Evolutionary conservation across 2,329 filamentous ascomycete genomes (phyloP), one percentile per base, ranked within the genome.

Genomic region (Penicillium paneum): DNA sequence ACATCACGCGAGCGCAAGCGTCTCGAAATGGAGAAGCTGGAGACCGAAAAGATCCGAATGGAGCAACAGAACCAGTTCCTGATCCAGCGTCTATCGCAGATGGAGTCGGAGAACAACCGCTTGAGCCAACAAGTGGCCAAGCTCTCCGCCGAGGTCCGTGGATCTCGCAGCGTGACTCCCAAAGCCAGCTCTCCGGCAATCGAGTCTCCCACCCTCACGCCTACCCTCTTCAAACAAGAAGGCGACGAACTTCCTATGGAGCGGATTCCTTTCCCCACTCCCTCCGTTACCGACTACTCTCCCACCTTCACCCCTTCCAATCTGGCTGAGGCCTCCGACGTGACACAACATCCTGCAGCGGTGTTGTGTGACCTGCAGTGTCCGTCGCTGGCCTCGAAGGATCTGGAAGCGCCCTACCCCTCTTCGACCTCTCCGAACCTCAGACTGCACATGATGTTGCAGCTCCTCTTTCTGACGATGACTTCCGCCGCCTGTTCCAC

Each of bases 291-390:
- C 64, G 71, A 73, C 55, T 72, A 70, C 66, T 74, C 73, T 21
- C 71, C 73, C 35, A 74, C 67, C 51, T 64, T 72, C 55, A 71
- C 71, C 62, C 69, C 71, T 64, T 71, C 71, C 63, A 72, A 69
- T 71, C 73, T 76, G 71, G 74, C 75, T 74, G 73, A 78, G 79
- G 83, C 87, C 78, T 83, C 89, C 85, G 90, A 95, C 83, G 79
- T 85, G 94, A 94, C 92, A 97, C 94, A 97, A 97, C 92, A 95
- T 96, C 92, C 94, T 97, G 94, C 94, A 83, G 94, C 84, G 92
- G 88, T 97, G 93, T 97, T 97, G 94, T 97, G 88, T 78, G 94
- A 96, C 94, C 94, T 96, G 94, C 94, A 89, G 94, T 99, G 94
- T 97, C 94, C 85, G 87, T 93, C 89, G 88, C 84, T 79, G 81